A percentile compares a stretch with the other conserved stretches of the same genome.
Conservation (phyloP, 2,329 filamentous ascomycete species). For the Pyricularia sp. region DNA sequence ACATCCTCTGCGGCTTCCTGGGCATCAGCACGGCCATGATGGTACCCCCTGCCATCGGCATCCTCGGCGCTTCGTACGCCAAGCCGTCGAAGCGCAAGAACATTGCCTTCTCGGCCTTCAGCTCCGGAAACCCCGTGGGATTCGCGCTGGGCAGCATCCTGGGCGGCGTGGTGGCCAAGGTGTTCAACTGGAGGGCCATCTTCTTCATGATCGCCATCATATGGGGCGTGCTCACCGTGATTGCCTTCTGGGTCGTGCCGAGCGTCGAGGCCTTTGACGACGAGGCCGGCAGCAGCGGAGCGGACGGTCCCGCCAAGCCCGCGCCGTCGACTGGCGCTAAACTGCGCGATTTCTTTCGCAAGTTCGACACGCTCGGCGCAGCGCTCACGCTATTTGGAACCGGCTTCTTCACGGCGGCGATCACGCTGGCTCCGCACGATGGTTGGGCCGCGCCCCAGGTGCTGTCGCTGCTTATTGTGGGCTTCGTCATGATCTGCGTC, state of each 20-base stretch:
- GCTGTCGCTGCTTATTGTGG: slow-evolving; percentile 51
- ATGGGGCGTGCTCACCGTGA: slow-evolving; percentile 47
- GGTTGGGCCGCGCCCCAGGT: slow-evolving; percentile 57
- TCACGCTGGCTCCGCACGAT: slow-evolving; percentile 47
- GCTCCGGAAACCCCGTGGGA: slow-evolving; percentile 28
- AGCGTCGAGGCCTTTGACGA: slow-evolving; percentile 29
- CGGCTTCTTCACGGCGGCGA: slow-evolving; percentile 52
- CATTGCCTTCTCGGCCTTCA: slow-evolving; percentile 53
- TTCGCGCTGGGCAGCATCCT: slow-evolving; percentile 41
- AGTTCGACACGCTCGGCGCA: slow-evolving; percentile 53
- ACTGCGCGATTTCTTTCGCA: slow-evolving; percentile 32
- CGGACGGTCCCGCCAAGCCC: slow-evolving; percentile 15
- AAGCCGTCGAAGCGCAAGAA: slow-evolving; percentile 54
- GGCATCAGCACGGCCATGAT: slow-evolving; percentile 56
- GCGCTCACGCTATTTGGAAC: slow-evolving; percentile 54
- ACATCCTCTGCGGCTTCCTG: slow-evolving; percentile 53
- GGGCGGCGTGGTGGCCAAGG: slow-evolving; percentile 49
- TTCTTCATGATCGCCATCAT: slow-evolving; percentile 56
- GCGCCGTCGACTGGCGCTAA: slow-evolving; percentile 22
- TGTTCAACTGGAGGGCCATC: slow-evolving; percentile 54
- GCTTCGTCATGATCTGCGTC: slow-evolving; percentile 40
- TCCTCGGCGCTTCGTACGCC: slow-evolving; percentile 55
- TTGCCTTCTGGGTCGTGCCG: slow-evolving; percentile 54
- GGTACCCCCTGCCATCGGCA: slow-evolving; percentile 54
- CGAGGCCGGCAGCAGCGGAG: slow-evolving; percentile 14